Base-by-base conservation (phyloP, 1,284 basidiomycete species). In the Boletus hoseneyae region DNA sequence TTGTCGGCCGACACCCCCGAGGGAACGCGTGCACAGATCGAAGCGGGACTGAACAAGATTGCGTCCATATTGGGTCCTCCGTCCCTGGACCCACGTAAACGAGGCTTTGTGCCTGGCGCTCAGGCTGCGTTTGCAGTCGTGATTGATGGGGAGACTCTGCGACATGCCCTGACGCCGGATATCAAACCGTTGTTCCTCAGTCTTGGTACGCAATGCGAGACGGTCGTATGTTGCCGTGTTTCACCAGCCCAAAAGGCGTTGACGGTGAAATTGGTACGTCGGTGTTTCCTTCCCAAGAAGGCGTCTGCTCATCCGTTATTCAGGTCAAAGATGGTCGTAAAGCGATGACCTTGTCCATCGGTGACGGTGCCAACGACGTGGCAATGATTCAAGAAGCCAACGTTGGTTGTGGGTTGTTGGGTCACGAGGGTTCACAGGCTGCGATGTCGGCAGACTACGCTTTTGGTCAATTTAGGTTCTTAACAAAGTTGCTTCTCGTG, bases 321-420 rank as follows among this genome's bases (percentile, higher is more conserved):
- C 51, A 91, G 87, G 89, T 98, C 66, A 97, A 97, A 64, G 93
- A 97, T 57, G 95, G 95, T 7, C 83, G 89, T 51, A 87, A 92
- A 52, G 95, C 95, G 0, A 97, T 98, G 93, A 97, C 94, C 4
- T 71, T 98, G 23, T 92, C 94, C 0, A 98, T 99, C 53, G 96
- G 96, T 11, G 96, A 99, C 61, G 96, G 96, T 48, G 93, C 93
- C 13, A 96, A 95, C 62, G 93, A 96, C 62, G 93, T 96, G 10
- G 92, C 92, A 4, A 96, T 96, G 93, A 99, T 99, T 57, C 96
- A 99, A 68, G 95, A 97, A 64, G 96, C 96, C 32, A 96, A 98
- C 68, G 87, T 97, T 58, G 96, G 96, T 6, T 93, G 95, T 62
- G 96, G 96, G 23, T 77, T 98, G 23, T 84, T 93, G 54, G 96